Percentiles rank a stretch among this genome's conserved stretches.
Conservation (phyloP, 192 early-diverging fungal genomes). For the Hyaloraphidium curvatum region DNA sequence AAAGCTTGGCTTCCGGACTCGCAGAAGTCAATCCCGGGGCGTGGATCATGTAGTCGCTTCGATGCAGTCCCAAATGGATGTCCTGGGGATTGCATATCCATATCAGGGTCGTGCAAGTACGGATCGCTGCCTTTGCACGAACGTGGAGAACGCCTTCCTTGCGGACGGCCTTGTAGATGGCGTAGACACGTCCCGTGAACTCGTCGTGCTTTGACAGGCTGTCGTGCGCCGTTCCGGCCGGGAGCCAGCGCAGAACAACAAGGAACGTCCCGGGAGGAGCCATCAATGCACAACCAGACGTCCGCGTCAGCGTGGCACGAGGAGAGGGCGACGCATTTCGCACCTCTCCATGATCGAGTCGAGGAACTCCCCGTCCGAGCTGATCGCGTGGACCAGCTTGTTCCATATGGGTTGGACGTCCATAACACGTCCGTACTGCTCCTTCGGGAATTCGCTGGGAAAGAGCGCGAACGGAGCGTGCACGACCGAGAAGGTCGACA, state of each 20-base stretch:
- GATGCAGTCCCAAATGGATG: slow-evolving; percentile 63
- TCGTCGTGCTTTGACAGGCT: no score
- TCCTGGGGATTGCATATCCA: slow-evolving; percentile 12
- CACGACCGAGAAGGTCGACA: slow-evolving; percentile 25
- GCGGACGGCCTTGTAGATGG: slow-evolving; percentile 48
- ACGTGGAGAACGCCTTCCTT: slow-evolving; percentile 18
- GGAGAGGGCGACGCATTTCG: no score
- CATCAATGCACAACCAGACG: no score
- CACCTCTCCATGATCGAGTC: slow-evolving; percentile 48
- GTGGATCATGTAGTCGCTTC: slow-evolving; percentile 85
- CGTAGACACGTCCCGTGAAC: slow-evolving; percentile 54
- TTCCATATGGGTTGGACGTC: slow-evolving; percentile 64
- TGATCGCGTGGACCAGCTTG: slow-evolving; percentile 54
- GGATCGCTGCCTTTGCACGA: not conserved
- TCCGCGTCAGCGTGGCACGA: no score
- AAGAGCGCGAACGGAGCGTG: slow-evolving; percentile 74
- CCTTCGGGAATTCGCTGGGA: slow-evolving; percentile 63
- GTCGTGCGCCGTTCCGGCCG: no score
- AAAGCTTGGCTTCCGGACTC: slow-evolving; percentile 27
- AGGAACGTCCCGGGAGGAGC: no score
- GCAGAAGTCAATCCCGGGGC: slow-evolving; percentile 19
- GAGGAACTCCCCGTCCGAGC: slow-evolving; percentile 58
- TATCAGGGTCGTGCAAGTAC: not conserved
- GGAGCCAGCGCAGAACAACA: no score
- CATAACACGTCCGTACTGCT: slow-evolving; percentile 49